These are phyloP conservation scores for Rhododendron molle DNA, from an alignment of 148 eudicot genomes.

Conservation along the genomic window DNA sequence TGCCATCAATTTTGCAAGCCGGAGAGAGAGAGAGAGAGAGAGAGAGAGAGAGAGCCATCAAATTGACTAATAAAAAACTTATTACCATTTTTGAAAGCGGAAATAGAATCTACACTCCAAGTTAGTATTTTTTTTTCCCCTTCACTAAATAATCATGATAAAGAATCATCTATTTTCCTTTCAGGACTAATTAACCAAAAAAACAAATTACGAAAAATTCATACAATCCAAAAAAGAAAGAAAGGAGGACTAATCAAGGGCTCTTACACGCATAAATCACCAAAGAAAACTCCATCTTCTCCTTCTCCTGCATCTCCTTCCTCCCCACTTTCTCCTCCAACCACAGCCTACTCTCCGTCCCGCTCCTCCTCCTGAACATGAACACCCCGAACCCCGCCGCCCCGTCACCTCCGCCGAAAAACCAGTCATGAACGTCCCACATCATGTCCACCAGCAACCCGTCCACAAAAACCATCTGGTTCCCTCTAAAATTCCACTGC, in stretches of 20 bases:
- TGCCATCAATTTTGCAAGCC: not conserved
- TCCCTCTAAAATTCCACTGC: slow-evolving; percentile 91
- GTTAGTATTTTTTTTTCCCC: not conserved
- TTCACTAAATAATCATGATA: not conserved
- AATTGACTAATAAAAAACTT: not conserved
- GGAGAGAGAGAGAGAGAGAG: slow-evolving; percentile 1
- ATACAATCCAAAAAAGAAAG: not conserved
- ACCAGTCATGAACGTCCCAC: slow-evolving; percentile 99
- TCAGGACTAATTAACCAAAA: not conserved
- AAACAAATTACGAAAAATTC: not conserved
- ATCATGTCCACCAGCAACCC: slow-evolving; percentile 75
- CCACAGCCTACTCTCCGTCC: slow-evolving; percentile 80
- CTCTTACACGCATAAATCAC: slow-evolving; percentile 69
- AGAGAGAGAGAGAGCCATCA: not conserved
- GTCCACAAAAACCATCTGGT: slow-evolving; percentile 76
- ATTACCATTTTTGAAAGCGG: not conserved
- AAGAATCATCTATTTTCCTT: slow-evolving; percentile 1
- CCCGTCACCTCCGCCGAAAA: slow-evolving; percentile 27
- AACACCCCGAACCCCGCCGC: slow-evolving; percentile 56
- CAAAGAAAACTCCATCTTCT: slow-evolving; percentile 55
- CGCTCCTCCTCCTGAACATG: slow-evolving; percentile 82
- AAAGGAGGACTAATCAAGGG: slow-evolving; percentile 6
- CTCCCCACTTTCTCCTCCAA: slow-evolving; percentile 50
- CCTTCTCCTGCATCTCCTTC: slow-evolving; percentile 29
- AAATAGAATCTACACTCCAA: not conserved